Conservation (phyloP, 768 basidiomycete genomes). For the Leucogyrophana mollusca region DNA sequence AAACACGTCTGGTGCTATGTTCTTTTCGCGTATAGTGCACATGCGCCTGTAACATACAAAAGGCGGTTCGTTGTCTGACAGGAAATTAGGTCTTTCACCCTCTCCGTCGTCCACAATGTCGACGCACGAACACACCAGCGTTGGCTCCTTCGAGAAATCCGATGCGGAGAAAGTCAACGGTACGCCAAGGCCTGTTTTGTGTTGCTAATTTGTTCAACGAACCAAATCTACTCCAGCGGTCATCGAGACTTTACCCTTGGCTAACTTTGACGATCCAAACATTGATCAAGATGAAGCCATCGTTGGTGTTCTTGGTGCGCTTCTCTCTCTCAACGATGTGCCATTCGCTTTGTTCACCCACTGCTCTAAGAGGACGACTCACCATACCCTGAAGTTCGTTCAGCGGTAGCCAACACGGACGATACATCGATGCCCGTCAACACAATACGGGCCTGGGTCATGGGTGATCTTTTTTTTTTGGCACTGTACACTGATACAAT, state of each 20-base stretch:
- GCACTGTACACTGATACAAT: background rate
- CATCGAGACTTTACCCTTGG: slow-evolving; percentile 3
- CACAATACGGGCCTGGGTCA: slow-evolving; percentile 61
- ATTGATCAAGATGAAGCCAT: slow-evolving; percentile 47
- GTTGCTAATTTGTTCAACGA: too few species aligned
- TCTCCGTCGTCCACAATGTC: slow-evolving; percentile 15
- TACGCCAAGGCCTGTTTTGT: background rate
- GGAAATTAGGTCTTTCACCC: background rate
- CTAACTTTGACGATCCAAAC: slow-evolving; percentile 55
- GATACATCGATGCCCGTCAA: slow-evolving; percentile 54
- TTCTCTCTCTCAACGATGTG: background rate
- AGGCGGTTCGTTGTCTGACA: background rate
- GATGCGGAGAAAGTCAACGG: slow-evolving; percentile 14
- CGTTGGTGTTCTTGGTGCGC: slow-evolving; percentile 39
- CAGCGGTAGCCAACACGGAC: slow-evolving; percentile 61
- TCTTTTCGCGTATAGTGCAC: too few species aligned
- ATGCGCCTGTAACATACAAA: too few species aligned
- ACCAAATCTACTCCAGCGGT: background rate
- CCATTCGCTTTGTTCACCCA: background rate
- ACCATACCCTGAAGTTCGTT: slow-evolving; percentile 62
- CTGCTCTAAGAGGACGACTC: slow-evolving; percentile 48
- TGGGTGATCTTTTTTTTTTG: slow-evolving; percentile 41
- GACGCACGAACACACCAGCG: slow-evolving; percentile 11
- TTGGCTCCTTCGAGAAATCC: slow-evolving; percentile 17
- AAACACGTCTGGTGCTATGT: too few species aligned